Evolutionary conservation across 208 protist genomes (phyloP), one percentile per base, ranked within the genome.

Genomic region (Trypanosoma mega): DNA sequence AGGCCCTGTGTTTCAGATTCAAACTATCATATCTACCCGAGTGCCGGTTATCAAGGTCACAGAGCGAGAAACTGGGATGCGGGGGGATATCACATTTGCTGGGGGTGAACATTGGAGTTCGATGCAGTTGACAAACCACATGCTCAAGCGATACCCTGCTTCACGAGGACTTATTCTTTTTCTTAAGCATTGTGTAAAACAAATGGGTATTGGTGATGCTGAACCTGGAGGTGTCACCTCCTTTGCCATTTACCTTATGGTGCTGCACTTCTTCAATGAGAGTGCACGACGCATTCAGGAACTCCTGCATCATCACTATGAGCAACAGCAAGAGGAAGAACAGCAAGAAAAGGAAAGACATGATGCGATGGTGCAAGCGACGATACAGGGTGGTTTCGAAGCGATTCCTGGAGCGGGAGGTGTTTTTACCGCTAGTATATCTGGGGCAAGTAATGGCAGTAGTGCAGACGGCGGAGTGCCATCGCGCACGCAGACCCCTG

Each of bases 81-180:
- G 78, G 59, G 73, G 79, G 11, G 87, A 94, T 60, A 92, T 94
- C 65, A 87, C 84, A 44, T 91, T 92, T 52, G 87, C 80, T 34
- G 87, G 87, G 6, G 87, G 87, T n/a, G 84, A 94, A 54, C 87
- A 92, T 72, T 92, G 73, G 78, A 81, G 75, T 0, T 90, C 84
- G 1, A 87, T 94, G 84, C 77, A 90, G 75, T 58, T 94, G 14
- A 92, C 82, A 3, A 76, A 69, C 30, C 68, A 70, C 16, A 39
- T 94, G 27, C 48, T 92, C 12, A 70, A 79, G 12, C 67, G 53
- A 33, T 85, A 82, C 48, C 82, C 87, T 2, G 69, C 80, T n/a
- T 72, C 84, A n/a, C 70, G 80, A 1, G 68, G 57, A 20, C 76
- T 94, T 34, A 86, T 94, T 39, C 56, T 91, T 11, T 89, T 94